These are phyloP conservation scores for Buddleja alternifolia DNA, from an alignment of 257 asterid species.

Conservation along the genomic window DNA sequence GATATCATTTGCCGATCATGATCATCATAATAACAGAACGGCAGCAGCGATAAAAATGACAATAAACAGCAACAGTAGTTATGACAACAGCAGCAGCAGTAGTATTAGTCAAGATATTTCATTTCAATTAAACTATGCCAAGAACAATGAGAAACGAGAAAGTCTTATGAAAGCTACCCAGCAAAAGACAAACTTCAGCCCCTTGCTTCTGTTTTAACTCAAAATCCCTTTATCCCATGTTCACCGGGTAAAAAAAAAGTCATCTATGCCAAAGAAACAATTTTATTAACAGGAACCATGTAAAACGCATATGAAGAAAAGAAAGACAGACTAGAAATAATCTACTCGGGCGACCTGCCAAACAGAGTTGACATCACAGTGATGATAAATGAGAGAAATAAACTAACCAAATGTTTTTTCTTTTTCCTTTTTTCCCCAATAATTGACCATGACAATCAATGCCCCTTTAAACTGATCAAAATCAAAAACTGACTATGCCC, in stretches of 20 bases:
- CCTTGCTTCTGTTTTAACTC: not conserved
- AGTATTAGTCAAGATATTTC: not conserved
- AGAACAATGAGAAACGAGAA: not conserved
- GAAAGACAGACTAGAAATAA: constrained; percentile 2
- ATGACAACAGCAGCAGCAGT: constrained; percentile 14
- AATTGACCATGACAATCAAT: not conserved
- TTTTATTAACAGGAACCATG: constrained; percentile 11
- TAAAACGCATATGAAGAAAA: not conserved
- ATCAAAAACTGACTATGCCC: not conserved
- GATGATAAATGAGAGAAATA: constrained; percentile 20
- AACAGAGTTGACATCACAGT: not conserved
- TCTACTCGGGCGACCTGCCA: not conserved
- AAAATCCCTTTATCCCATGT: no score
- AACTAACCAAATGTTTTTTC: constrained; percentile 6
- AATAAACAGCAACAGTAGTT: not conserved
- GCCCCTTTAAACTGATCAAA: not conserved
- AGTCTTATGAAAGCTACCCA: constrained; percentile 11
- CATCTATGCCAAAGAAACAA: not conserved
- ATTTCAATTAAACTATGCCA: constrained; percentile 13
- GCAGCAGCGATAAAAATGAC: not conserved
- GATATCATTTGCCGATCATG: constrained; percentile 16
- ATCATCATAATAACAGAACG: constrained; percentile 12
- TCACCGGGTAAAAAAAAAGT: no score
- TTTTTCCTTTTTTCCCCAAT: not conserved
- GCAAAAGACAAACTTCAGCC: constrained; percentile 18